Percentiles rank a stretch among this genome's conserved stretches.
Evolutionary conservation across 148 eudicot genomes (phyloP).

Genomic region (Silene latifolia): DNA sequence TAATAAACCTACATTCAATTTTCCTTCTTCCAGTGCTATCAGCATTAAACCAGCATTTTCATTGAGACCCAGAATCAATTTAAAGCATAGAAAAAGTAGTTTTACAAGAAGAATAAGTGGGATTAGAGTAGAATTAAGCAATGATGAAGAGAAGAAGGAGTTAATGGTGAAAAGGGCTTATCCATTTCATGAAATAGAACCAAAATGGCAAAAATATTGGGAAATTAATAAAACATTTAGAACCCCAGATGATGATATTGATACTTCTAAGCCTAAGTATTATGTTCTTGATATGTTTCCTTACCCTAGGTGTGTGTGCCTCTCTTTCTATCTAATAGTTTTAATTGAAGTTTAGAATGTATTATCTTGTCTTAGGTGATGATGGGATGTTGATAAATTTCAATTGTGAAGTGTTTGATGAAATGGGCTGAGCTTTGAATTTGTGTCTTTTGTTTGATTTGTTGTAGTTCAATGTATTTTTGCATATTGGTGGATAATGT

Average conservation of each 20-base stretch:
- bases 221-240: slow-evolving; percentile 78
- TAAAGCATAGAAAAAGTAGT: slow-evolving; percentile 13
- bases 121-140: slow-evolving; percentile 24
- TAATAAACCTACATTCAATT: slow-evolving; percentile 13
- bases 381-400: neutral
- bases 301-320: slow-evolving; percentile 78
- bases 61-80: slow-evolving; percentile 10
- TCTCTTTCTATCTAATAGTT: neutral
- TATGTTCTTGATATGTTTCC: slow-evolving; percentile 99
- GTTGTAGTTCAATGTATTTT: neutral
- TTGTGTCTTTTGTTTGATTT: neutral
- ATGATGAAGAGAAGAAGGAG: slow-evolving; percentile 21
- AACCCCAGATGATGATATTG: slow-evolving; percentile 82
- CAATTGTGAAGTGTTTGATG: neutral
- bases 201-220: slow-evolving; percentile 84
- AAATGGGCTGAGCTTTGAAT: slow-evolving; percentile 10
- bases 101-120: slow-evolving; percentile 18
- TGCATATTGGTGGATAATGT: neutral
- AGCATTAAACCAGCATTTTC: slow-evolving; percentile 7
- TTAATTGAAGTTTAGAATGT: neutral
- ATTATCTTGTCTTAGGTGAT: neutral
- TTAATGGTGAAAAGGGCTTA: slow-evolving; percentile 49
- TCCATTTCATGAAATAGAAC: slow-evolving; percentile 82
- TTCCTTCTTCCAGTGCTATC: neutral
- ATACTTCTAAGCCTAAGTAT: slow-evolving; percentile 82